Base-by-base conservation (phyloP, 108 stramenopile genomes). In the Skeletonema grethae region DNA sequence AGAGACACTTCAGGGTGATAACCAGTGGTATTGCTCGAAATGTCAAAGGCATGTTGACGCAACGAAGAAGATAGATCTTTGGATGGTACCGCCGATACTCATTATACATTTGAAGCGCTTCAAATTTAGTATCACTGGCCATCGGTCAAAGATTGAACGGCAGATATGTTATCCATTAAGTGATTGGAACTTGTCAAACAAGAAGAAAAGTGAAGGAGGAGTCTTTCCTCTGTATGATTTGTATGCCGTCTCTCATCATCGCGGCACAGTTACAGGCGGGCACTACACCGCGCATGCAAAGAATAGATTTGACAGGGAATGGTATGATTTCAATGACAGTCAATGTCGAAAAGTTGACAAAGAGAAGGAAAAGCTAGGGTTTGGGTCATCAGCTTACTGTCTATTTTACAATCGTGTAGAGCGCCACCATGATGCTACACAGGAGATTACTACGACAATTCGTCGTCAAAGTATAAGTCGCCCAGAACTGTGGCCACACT, bases 51-150 rank as follows among this genome's bases (percentile, higher is more conserved):
- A 90, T 61, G 80, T 84, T 8, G 85, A 94, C 61, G 95, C 91
- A 7, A 90, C 86, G 15, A 93, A 96, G 69, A 92, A 93, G 70
- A 87, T 87, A 38, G 88, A 94, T 66, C 70, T 97, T 16, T 97
- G 96, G 94, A 90, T 87, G 68, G 63, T 96, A n/a, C 98, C 98
- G 8, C 93, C 94, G 4, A 84, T 97, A 48, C 72, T 97, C 7
- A 92, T 97, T 18, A 83, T 99, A n/a, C 95, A 97, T 62, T 63
- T 99, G 67, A 99, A 99, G 76, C 89, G 98, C 28, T 97, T 97
- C 79, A 85, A 85, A 53, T 90, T 88, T 77, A 81, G 83, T 55
- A 77, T 77, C 2, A 77, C 64, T 43, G 69, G 85, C 12, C 71
- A 82, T 30, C 80, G 86, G 16, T 84, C 85, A 28, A 95, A 94